phyloP scores from a whole-genome alignment of 164 flowering plant species.

The Vitis riparia region DNA sequence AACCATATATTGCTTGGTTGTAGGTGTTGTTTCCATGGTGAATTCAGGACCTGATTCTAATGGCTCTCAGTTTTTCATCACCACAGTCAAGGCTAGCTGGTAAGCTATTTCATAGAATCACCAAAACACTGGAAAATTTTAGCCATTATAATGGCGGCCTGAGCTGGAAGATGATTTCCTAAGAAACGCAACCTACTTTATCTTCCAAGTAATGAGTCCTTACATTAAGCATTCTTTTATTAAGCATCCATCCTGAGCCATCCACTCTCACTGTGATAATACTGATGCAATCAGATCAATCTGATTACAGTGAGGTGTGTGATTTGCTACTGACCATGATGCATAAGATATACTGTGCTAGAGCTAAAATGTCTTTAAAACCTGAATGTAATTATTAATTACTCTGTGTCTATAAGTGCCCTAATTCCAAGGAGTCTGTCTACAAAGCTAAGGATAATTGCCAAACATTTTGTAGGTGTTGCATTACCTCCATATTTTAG shows the following conservation, averaged over 20 bases:
- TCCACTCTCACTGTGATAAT: too few relatives aligned
- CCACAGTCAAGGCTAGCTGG: slow-evolving; percentile 95
- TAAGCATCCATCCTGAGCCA: too few relatives aligned
- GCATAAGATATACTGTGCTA: too few relatives aligned
- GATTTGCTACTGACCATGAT: too few relatives aligned
- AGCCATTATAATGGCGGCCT: not conserved
- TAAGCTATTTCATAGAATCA: slow-evolving; percentile 27
- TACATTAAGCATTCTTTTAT: too few relatives aligned
- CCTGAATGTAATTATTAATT: too few relatives aligned
- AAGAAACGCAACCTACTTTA: not conserved
- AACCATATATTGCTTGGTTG: slow-evolving; percentile 16
- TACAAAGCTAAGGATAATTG: too few relatives aligned
- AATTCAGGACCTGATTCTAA: slow-evolving; percentile 96
- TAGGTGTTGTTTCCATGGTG: slow-evolving; percentile 94
- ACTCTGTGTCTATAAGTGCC: not conserved
- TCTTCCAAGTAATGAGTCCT: not conserved
- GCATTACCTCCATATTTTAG: not conserved
- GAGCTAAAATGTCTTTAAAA: too few relatives aligned
- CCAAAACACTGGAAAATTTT: not conserved
- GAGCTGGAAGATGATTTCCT: not conserved
- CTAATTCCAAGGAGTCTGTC: not conserved
- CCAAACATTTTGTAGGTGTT: not conserved
- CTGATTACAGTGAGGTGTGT: too few relatives aligned
- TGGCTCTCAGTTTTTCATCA: slow-evolving; percentile 96
- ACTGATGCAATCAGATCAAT: too few relatives aligned